Conservation (phyloP, 164 flowering plant species). For the Piper longum region DNA sequence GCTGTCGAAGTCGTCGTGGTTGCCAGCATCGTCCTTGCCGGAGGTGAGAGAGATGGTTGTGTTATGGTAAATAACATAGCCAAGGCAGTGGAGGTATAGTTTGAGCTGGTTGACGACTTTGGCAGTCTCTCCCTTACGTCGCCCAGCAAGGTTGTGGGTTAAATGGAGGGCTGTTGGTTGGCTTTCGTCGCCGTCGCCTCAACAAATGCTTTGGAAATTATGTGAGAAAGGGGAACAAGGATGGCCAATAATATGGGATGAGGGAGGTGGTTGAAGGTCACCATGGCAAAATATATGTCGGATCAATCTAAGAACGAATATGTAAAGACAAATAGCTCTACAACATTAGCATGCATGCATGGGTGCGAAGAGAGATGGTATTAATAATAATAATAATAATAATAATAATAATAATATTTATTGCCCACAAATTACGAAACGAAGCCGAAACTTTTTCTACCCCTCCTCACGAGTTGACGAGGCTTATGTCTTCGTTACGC, state of each 20-base stretch:
- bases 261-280: neutral
- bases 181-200: neutral
- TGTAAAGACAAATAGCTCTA: no score
- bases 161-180: slow-evolving; percentile 3
- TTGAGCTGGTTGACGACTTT: slow-evolving; percentile 13
- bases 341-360: no score
- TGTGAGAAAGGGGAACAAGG: neutral
- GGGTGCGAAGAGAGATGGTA: no score
- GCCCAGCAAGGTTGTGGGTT: slow-evolving; percentile 9
- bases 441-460: no score
- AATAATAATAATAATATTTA: no score
- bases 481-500: no score
- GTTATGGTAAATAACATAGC: slow-evolving; percentile 10
- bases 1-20: slow-evolving; percentile 15
- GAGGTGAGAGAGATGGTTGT: neutral
- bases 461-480: no score
- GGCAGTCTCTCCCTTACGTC: slow-evolving; percentile 10
- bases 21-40: neutral
- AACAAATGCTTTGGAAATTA: neutral
- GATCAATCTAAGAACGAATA: no score
- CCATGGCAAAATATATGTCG: neutral
- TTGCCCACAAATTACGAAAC: no score
- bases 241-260: neutral
- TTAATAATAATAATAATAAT: no score
- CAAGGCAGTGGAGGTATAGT: slow-evolving; percentile 11